A percentile compares a stretch with the other conserved stretches of the same genome.
phyloP scores from a whole-genome alignment of 495 filamentous ascomycete species.

The Penicillium cataractarum region DNA sequence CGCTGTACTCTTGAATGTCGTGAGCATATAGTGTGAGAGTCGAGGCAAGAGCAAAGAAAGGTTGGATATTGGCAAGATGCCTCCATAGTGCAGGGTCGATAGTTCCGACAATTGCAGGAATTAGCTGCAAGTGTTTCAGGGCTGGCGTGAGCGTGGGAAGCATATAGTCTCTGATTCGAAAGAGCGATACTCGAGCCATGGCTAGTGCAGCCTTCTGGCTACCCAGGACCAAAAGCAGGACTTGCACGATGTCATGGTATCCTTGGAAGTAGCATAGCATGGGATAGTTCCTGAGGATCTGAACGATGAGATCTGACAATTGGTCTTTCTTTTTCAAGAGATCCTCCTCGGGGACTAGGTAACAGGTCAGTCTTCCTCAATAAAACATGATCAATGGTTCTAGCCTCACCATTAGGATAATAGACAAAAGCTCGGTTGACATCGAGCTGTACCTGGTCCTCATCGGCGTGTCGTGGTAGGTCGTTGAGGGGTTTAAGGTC shows the following conservation, averaged over 20 bases:
- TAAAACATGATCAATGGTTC: too few relatives aligned
- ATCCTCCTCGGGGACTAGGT: conserved; percentile 53
- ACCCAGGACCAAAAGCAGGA: conserved; percentile 85
- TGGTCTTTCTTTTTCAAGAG: conserved; percentile 67
- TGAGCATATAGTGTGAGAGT: conserved; percentile 95
- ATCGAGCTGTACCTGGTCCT: conserved; percentile 86
- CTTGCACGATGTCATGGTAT: conserved; percentile 97
- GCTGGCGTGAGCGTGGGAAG: conserved; percentile 84
- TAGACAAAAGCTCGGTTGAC: conserved; percentile 97
- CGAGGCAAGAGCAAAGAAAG: conserved; percentile 89
- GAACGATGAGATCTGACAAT: conserved; percentile 74
- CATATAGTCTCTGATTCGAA: conserved; percentile 97
- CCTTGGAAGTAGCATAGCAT: conserved; percentile 96
- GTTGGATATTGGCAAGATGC: conserved; percentile 76
- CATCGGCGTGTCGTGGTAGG: conserved; percentile 74
- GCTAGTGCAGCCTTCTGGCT: conserved; percentile 54
- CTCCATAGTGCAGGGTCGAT: conserved; percentile 67
- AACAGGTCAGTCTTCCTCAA: conserved; percentile 11
- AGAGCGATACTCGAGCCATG: conserved; percentile 77
- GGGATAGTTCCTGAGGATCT: conserved; percentile 77
- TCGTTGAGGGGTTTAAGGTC: conserved; percentile 50
- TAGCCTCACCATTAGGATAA: conserved; percentile 75
- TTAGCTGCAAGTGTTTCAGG: conserved; percentile 77
- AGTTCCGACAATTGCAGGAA: conserved; percentile 75
- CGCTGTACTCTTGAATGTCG: conserved; percentile 86